Evolutionary conservation across 306 rosid genomes (phyloP), one percentile per base, ranked within the genome.

Genomic region (Ormosia semicastrata): DNA sequence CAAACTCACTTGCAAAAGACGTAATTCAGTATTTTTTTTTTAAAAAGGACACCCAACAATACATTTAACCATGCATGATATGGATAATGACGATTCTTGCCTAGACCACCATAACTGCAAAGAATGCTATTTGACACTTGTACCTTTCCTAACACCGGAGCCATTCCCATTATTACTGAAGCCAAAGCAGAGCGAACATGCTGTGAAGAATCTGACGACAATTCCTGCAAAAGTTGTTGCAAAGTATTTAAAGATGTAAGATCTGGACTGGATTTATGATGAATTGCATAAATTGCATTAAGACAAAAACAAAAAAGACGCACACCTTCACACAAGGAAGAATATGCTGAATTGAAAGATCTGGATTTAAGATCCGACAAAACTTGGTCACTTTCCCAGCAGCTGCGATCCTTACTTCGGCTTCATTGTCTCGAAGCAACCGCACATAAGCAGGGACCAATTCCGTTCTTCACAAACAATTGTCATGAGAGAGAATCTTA

Each of bases 341-440:
- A 81, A 93, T 91, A 72, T 93, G 91, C 88, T 91, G 96, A 86
- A 91, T 87, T 69, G 96, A 82, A 67, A 91, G 88, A 53, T 93
- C 96, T 6, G 97, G 91, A 84, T 81, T 90, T 75, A 93, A 83
- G 69, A 93, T 93, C 85, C 91, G 82, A 82, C 96, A 93, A 87
- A 93, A 93, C 77, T 89, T 93, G 1, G 96, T 93, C 53, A 93
- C 96, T 88, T 89, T 89, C 37, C 97, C 97, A 73, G 97, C 97
- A 81, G 97, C 93, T 75, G 97, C 96, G 57, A 93, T 93, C 13
- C 97, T 95, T 76, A 93, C 97, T 93, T 93, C 97, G 56, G 97
- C 96, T 85, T 93, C 97, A 39, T 93, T 93, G 84, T 93, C 97
- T 52, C 96, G 94, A 78, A 93, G 97, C 86, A 93, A 83, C 73